Evolutionary conservation across 1,139 yeast genomes (phyloP), one percentile per base, ranked within the genome.

Genomic region (Hansenula lynferdii): DNA sequence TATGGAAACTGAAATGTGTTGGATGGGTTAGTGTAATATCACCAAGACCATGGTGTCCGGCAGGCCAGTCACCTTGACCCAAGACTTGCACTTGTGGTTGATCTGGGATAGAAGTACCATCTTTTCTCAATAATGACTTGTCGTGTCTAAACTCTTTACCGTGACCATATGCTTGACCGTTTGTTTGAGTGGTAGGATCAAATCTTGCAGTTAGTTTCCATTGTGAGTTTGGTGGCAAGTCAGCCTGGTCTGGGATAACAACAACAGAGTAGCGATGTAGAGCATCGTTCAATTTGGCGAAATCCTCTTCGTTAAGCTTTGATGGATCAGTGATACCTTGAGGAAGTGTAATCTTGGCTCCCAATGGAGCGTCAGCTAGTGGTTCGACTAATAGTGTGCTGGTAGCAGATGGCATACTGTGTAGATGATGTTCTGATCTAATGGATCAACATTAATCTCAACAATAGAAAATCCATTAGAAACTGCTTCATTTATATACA

Each of bases 21-120:
- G 96, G 96, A 56, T 86, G 96, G 28, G 85, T 83, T 48, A 86
- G 73, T 11, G 58, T 62, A 47, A 85, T 76, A 39, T 77, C 80
- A 12, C 78, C 84, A 53, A 85, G 70, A 29, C 95, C 95, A 51
- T 79, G 81, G 48, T 72, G 81, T 28, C 71, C 70, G 18, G 82
- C 80, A 37, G 69, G 78, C 66, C 82, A 81, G 3, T 61, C 60
- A 10, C 96, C 95, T 56, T 86, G 90, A 28, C 96, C 96, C 42
- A 86, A 74, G 52, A 85, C 84, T 64, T 86, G 94, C 19, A 86
- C 95, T 58, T 86, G 95, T 3, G 96, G 95, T 57, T 85, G 90
- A 36, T 69, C 61, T 38, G 90, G 89, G 30, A 85, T 86, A 3
- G 89, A 74, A 42, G 75, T 73, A 31, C 95, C 95, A 54, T 86